Conservation (phyloP, 495 filamentous ascomycete species). For the Trichocladium antarcticum region DNA sequence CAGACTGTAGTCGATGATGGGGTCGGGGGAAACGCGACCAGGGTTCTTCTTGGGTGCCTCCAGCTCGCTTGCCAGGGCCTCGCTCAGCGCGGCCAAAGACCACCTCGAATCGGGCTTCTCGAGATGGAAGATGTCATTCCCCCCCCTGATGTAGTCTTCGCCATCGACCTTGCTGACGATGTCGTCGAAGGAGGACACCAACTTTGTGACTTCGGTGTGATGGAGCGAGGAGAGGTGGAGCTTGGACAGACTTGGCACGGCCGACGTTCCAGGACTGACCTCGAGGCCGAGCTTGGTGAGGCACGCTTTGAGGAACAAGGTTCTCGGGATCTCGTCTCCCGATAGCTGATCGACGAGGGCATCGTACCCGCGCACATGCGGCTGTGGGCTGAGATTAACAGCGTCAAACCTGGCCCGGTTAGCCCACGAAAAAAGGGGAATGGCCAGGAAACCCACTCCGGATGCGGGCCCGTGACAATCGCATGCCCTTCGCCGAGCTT, state of each 20-base stretch:
- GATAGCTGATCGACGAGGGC: conserved; percentile 56
- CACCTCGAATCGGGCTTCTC: conserved; percentile 50
- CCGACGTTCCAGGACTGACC: conserved; percentile 54
- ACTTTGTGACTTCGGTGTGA: conserved; percentile 49
- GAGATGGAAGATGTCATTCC: conserved; percentile 77
- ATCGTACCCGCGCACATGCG: conserved; percentile 52
- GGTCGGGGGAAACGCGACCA: conserved; percentile 34
- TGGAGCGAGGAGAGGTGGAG: conserved; percentile 70
- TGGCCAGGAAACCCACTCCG: conserved; percentile 54
- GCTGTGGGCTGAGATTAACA: conserved; percentile 56
- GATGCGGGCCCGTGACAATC: conserved; percentile 80
- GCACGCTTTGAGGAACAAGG: conserved; percentile 70
- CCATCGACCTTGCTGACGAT: conserved; percentile 56
- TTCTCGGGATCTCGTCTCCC: conserved; percentile 59
- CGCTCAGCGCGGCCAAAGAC: conserved; percentile 37
- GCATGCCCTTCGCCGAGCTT: conserved; percentile 75
- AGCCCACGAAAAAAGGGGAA: neutral
- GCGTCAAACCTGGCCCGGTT: conserved; percentile 59
- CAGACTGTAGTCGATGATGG: conserved; percentile 62
- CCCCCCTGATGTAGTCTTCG: conserved; percentile 67
- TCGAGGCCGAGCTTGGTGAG: conserved; percentile 73
- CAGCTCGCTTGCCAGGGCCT: conserved; percentile 23
- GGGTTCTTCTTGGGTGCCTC: conserved; percentile 13
- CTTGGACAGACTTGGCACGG: conserved; percentile 71
- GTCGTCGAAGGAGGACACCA: conserved; percentile 56